A percentile compares a stretch with the other conserved stretches of the same genome.
Evolutionary conservation across 2,329 filamentous ascomycete genomes (phyloP).

Genomic region (Venturia pyrina): DNA sequence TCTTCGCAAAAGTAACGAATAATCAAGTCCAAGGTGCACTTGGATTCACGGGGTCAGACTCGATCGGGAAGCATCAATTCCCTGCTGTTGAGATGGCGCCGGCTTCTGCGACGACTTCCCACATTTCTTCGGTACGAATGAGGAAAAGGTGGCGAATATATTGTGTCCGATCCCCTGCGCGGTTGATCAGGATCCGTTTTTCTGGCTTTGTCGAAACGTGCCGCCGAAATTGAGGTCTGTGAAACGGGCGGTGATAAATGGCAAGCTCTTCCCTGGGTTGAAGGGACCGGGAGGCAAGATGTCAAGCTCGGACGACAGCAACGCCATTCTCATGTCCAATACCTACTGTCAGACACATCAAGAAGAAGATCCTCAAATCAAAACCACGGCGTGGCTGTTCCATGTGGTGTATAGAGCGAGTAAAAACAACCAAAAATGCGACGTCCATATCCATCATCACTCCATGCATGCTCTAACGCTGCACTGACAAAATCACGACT

Average conservation of each 20-base stretch:
- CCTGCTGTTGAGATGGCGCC: slow-evolving; percentile 40
- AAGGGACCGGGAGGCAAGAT: slow-evolving; percentile 92
- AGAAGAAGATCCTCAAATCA: slow-evolving; percentile 60
- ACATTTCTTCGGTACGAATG: slow-evolving; percentile 64
- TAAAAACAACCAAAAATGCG: background rate
- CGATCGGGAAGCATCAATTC: slow-evolving; percentile 19
- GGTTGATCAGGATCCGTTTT: slow-evolving; percentile 63
- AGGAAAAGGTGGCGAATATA: slow-evolving; percentile 58
- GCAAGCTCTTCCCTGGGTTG: slow-evolving; percentile 78
- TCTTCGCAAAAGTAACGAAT: slow-evolving; percentile 36
- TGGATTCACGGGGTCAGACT: background rate
- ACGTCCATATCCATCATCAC: background rate
- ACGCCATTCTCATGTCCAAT: slow-evolving; percentile 86
- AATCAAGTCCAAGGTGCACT: background rate
- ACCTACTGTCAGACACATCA: slow-evolving; percentile 48
- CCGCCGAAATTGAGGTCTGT: slow-evolving; percentile 34
- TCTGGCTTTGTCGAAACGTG: slow-evolving; percentile 68
- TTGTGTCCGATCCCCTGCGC: slow-evolving; percentile 74
- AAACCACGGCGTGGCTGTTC: background rate
- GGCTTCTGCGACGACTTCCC: slow-evolving; percentile 56
- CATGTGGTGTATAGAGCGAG: slow-evolving; percentile 1
- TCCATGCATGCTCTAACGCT: slow-evolving; percentile 1
- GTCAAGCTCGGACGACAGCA: slow-evolving; percentile 66
- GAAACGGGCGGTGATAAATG: slow-evolving; percentile 51
- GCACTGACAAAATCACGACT: background rate